Evolutionary conservation across 164 flowering plant species (phyloP).

Genomic region (Echeveria elegans): DNA sequence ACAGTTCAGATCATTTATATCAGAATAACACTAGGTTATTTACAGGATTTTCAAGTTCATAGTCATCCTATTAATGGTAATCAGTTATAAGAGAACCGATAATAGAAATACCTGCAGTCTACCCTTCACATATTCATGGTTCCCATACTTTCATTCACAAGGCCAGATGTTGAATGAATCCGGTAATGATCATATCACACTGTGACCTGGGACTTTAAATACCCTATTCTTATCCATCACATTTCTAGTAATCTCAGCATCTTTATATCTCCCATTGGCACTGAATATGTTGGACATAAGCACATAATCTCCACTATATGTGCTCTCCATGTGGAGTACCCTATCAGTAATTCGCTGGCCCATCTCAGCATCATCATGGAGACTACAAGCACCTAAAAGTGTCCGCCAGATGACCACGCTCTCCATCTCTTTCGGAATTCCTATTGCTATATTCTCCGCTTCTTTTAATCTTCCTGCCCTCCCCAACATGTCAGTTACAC

Average conservation of each 20-base stretch:
- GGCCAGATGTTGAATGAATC: not conserved
- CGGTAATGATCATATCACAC: conserved; percentile 17
- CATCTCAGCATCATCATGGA: conserved; percentile 44
- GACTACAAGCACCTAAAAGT: conserved; percentile 55
- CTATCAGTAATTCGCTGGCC: conserved; percentile 41
- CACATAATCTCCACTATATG: conserved; percentile 51
- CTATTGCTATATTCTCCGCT: conserved; percentile 46
- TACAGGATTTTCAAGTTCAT: not conserved
- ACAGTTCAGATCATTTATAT: no score
- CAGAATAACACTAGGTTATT: not conserved
- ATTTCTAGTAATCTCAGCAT: conserved; percentile 43
- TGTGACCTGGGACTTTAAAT: conserved; percentile 32
- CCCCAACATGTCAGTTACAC: conserved; percentile 46
- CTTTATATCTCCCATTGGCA: conserved; percentile 36
- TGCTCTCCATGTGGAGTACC: conserved; percentile 47
- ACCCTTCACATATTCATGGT: not conserved
- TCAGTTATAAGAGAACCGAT: not conserved
- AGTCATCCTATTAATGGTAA: not conserved
- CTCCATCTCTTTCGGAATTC: conserved; percentile 25
- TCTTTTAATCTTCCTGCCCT: conserved; percentile 48
- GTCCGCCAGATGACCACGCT: conserved; percentile 57
- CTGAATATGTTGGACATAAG: conserved; percentile 49
- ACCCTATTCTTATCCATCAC: conserved; percentile 33
- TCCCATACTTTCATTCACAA: not conserved
- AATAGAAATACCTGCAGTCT: not conserved